Conservation (phyloP, 2,329 filamentous ascomycete species). For the Aspergillus sp. region DNA sequence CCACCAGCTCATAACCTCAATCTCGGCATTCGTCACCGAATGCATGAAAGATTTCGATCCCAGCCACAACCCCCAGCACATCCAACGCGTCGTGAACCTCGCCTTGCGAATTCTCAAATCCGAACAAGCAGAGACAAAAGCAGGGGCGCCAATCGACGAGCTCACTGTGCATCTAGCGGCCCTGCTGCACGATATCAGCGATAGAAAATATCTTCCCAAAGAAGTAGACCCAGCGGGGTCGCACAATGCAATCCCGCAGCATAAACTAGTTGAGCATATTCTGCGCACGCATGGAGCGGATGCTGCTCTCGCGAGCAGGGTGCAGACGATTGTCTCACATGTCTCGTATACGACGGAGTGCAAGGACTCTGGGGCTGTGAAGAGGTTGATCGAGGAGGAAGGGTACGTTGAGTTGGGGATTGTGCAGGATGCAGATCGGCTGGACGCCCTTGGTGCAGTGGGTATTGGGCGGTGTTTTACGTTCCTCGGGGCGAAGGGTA, state of each 20-base stretch:
- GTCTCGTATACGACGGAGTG: slow-evolving; percentile 18
- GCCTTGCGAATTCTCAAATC: slow-evolving; percentile 9
- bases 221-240: not conserved
- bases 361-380: slow-evolving; percentile 33
- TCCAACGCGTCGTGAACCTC: slow-evolving; percentile 13
- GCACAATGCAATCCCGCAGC: not conserved
- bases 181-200: slow-evolving; percentile 17
- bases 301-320: not conserved
- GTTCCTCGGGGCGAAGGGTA: slow-evolving; percentile 63
- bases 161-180: slow-evolving; percentile 4
- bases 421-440: slow-evolving; percentile 86
- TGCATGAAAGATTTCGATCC: slow-evolving; percentile 18
- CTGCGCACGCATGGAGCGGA: slow-evolving; percentile 2
- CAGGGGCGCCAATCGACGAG: not conserved
- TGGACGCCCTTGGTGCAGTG: slow-evolving; percentile 88
- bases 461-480: slow-evolving; percentile 78
- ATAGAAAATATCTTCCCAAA: slow-evolving; percentile 15
- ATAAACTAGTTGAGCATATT: slow-evolving; percentile 6
- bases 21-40: slow-evolving; percentile 56
- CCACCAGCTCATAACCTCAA: slow-evolving; percentile 57
- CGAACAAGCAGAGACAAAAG: not conserved
- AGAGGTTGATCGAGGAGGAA: slow-evolving; percentile 56
- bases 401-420: slow-evolving; percentile 73
- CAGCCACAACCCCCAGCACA: slow-evolving; percentile 15
- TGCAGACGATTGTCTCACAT: slow-evolving; percentile 14